Conservation (phyloP, 495 filamentous ascomycete genomes). For the Saxophila tyrrhenica region DNA sequence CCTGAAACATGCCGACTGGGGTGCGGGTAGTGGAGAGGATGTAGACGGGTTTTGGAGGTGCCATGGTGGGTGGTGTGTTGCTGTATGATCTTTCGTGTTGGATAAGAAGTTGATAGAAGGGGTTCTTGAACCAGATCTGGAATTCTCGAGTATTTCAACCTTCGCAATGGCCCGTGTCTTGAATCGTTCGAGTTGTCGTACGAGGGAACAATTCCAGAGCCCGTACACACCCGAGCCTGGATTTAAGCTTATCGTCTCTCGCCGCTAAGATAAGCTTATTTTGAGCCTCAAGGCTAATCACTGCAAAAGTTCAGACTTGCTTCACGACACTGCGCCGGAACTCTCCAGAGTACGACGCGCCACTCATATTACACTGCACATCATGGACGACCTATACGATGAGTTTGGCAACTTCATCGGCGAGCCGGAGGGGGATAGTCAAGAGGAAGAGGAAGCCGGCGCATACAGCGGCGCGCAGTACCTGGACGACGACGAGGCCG, state of each 20-base stretch:
- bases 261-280: too few relatives aligned
- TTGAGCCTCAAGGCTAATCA: too few relatives aligned
- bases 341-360: too few relatives aligned
- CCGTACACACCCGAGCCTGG: background rate
- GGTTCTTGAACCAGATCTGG: background rate
- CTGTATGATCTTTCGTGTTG: background rate
- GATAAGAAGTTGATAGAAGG: background rate
- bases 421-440: slow-evolving; percentile 78
- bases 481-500: slow-evolving; percentile 46
- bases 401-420: slow-evolving; percentile 91
- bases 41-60: slow-evolving; percentile 66
- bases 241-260: background rate
- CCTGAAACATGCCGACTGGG: slow-evolving; percentile 84
- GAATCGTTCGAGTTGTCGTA: background rate
- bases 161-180: too few relatives aligned
- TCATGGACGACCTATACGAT: slow-evolving; percentile 36
- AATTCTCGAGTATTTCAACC: too few relatives aligned
- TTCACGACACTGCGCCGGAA: too few relatives aligned
- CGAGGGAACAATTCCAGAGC: background rate
- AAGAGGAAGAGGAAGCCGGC: slow-evolving; percentile 55
- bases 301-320: too few relatives aligned
- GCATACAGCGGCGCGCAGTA: slow-evolving; percentile 62
- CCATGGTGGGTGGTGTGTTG: slow-evolving; percentile 6
- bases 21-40: slow-evolving; percentile 88
- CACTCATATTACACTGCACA: too few relatives aligned